Evolutionary conservation across 108 stramenopile species (phyloP), one percentile per base, ranked within the genome.

Genomic region (Craspedostauros australis): DNA sequence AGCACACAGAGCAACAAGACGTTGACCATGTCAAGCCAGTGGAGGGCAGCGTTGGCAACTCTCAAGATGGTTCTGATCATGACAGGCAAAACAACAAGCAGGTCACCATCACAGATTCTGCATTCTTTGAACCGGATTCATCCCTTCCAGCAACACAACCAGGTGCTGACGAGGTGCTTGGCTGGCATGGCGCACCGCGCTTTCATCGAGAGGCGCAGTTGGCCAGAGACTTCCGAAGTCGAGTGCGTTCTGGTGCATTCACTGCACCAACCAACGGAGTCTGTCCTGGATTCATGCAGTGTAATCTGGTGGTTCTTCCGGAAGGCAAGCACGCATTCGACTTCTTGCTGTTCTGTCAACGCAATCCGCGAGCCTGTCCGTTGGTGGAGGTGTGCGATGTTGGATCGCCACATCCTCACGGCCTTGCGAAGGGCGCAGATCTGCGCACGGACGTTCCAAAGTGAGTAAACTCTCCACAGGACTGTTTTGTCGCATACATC

Each of bases 321-420:
- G 65, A 79, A 33, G 69, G 64, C 0, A 67, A 44, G 15, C 18
- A 50, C 34, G 88, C 95, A 2, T 82, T 75, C 59, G 95, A 95
- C 45, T 95, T 95, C 62, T 49, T 80, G 16, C 64, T 81, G 20
- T 95, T 95, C 70, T 95, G 95, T 70, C 79, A 89, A 56, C 70
- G 79, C 28, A 95, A 95, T 54, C 76, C 83, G 20, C 70, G 84
- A 54, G 70, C 89, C 19, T 91, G 88, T 52, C 95, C 95, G 7
- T 58, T 95, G 34, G 70, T 95, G 39, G 89, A 91, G 46, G 85
- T 92, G 1, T 72, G 68, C 29, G 83, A 88, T 51, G 78, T 79
- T 22, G 82, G 84, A 36, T 69, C 62, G 0, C 49, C 69, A 25
- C 36, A 54, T 54, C 64, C 75, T 29, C 1, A 14, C 6, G 74